A percentile compares a stretch with the other conserved stretches of the same genome.
Conservation (phyloP, 2,329 filamentous ascomycete genomes). For the Penicillium paneum region DNA sequence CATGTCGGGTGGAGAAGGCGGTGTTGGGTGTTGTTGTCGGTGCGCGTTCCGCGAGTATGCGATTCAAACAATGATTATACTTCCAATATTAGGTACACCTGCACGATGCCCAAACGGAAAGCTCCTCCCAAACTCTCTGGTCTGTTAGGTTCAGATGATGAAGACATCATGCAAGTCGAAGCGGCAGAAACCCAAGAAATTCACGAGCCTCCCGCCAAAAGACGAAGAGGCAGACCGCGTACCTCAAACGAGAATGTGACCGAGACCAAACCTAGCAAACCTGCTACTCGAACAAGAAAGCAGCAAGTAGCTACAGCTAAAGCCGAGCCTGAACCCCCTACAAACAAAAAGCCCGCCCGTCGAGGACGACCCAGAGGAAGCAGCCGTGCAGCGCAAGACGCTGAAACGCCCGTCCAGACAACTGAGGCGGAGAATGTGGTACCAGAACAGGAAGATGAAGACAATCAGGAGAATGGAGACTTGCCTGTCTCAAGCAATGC, state of each 20-base stretch:
- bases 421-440: constrained; percentile 44
- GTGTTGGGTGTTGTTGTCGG: constrained; percentile 18
- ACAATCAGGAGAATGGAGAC: constrained; percentile 24
- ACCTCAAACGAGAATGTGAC: constrained; percentile 47
- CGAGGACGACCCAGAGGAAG: constrained; percentile 35
- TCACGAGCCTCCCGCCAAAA: constrained; percentile 39
- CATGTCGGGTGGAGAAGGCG: constrained; percentile 19
- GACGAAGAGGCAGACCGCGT: constrained; percentile 37
- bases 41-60: constrained; percentile 6
- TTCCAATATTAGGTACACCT: not conserved
- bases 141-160: constrained; percentile 48
- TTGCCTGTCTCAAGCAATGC: constrained; percentile 24
- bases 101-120: constrained; percentile 42
- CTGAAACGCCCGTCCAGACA: constrained; percentile 27
- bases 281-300: constrained; percentile 28
- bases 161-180: constrained; percentile 38
- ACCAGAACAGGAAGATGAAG: constrained; percentile 26
- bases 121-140: constrained; percentile 44
- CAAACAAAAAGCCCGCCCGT: constrained; percentile 16
- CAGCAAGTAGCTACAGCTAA: constrained; percentile 17
- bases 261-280: constrained; percentile 28
- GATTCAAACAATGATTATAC: not conserved
- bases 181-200: constrained; percentile 25
- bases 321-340: constrained; percentile 9
- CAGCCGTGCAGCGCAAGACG: constrained; percentile 26